Conservation (phyloP, 2,329 filamentous ascomycete genomes). For the Aureobasidium sp. region DNA sequence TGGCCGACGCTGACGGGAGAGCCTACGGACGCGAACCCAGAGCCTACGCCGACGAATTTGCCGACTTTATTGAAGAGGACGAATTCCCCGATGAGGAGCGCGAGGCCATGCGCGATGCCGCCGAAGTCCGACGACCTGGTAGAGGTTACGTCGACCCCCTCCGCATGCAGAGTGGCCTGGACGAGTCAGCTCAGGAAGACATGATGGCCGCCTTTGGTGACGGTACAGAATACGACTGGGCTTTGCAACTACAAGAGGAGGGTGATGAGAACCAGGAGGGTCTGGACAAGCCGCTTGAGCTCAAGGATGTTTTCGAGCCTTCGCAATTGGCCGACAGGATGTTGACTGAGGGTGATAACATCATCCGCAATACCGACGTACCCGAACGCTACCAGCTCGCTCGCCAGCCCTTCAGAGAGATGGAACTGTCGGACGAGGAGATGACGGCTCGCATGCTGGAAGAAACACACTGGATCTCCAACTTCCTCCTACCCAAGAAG, state of each 20-base stretch:
- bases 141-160: constrained; percentile 61
- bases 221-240: constrained; percentile 93
- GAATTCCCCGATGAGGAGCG: constrained; percentile 80
- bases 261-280: constrained; percentile 68
- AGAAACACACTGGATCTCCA: constrained; percentile 86
- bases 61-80: constrained; percentile 93
- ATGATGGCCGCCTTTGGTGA: constrained; percentile 96
- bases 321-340: constrained; percentile 90
- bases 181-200: constrained; percentile 88
- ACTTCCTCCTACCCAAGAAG: constrained; percentile 84
- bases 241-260: constrained; percentile 78
- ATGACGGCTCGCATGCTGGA: constrained; percentile 56
- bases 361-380: constrained; percentile 79
- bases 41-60: constrained; percentile 67
- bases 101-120: constrained; percentile 69
- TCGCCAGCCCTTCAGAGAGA: constrained; percentile 74
- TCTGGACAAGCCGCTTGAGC: constrained; percentile 76
- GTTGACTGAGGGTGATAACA: constrained; percentile 89
- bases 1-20: constrained; percentile 36
- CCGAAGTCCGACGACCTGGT: constrained; percentile 76
- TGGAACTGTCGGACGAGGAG: constrained; percentile 68
- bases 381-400: constrained; percentile 93
- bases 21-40: constrained; percentile 26
- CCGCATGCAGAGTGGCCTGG: constrained; percentile 59
- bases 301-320: constrained; percentile 97